phyloP scores from a whole-genome alignment of 2,329 filamentous ascomycete species.

The Verticillium dahliae region DNA sequence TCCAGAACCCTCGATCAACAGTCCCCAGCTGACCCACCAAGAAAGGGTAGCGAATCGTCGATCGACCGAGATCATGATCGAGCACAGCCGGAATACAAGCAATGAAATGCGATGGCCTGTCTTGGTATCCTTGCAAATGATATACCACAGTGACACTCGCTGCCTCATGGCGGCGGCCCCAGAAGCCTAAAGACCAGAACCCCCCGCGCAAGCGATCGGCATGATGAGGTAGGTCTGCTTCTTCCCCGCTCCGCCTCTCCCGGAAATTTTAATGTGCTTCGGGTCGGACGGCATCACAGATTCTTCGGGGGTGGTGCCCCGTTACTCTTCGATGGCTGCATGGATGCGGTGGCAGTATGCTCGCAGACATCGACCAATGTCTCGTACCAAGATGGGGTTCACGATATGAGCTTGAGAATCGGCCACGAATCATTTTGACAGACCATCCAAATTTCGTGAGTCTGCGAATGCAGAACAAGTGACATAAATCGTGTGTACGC shows the following conservation, averaged over 20 bases:
- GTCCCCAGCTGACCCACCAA: background rate
- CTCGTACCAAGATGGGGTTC: background rate
- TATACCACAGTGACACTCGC: background rate
- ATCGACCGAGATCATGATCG: background rate
- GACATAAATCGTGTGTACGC: background rate
- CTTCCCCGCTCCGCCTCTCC: too few relatives aligned
- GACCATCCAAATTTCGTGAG: background rate
- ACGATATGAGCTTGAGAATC: background rate
- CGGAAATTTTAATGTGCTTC: background rate
- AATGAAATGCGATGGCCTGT: background rate
- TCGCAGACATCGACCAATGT: background rate
- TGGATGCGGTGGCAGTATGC: background rate
- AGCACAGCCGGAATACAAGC: background rate
- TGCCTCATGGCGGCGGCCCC: background rate
- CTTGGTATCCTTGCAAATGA: background rate
- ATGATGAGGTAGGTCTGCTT: background rate
- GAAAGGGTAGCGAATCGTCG: background rate
- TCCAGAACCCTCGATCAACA: background rate
- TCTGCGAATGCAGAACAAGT: background rate
- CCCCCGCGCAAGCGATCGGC: background rate
- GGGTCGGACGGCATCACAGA: background rate
- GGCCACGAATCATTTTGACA: too few relatives aligned
- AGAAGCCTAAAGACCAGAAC: background rate
- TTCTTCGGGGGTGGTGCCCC: background rate
- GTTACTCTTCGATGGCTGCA: background rate